Evolutionary conservation across 176 grass and related monocot genomes (phyloP), one percentile per base, ranked within the genome.

Genomic region (Oryza punctata): DNA sequence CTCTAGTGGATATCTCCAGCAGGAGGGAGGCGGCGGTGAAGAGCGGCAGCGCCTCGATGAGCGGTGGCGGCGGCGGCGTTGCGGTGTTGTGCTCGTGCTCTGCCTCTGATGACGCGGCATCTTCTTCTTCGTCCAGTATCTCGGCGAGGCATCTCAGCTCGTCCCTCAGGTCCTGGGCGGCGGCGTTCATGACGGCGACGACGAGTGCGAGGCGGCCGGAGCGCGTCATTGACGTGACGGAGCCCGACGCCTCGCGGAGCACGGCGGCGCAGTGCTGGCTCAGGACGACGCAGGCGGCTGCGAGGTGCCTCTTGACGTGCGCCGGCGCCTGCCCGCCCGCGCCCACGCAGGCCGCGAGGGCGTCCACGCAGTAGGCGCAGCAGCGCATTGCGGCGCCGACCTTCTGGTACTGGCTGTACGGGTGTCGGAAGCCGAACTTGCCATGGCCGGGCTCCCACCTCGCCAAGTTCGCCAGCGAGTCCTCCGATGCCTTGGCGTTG

Each of bases 301-400:
- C 81, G 59, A 82, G 81, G 81, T 82, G 81, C 27, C 33, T 82
- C 57, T 73, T 82, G 38, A 82, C 12, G 70, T 65, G 70, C 26
- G 70, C 18, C 81, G 70, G 40, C 38, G 57, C 79, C 77, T 94
- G 86, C 65, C 77, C 57, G 32, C 85, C 84, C 44, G 84, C 87
- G 76, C 78, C 67, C 72, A 87, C 86, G 80, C 65, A 85, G 2
- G 79, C 81, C 81, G 80, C 76, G 32, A 94, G 87, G 37, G 92
- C 84, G 79, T 94, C 92, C 19, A 94, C 40, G 79, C 86, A 87
- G 80, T 94, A 94, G 43, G 92, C 92, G 12, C 89, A 91, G 84
- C 83, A 78, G 73, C 92, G 84, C 80, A 91, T 70, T 12, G 92
- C 28, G 11, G 87, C 59, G 32, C 92, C 89, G n/a, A 94, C 77